Conservation (phyloP, 1,139 yeast genomes). For the Yamadazyma epiphylla region DNA sequence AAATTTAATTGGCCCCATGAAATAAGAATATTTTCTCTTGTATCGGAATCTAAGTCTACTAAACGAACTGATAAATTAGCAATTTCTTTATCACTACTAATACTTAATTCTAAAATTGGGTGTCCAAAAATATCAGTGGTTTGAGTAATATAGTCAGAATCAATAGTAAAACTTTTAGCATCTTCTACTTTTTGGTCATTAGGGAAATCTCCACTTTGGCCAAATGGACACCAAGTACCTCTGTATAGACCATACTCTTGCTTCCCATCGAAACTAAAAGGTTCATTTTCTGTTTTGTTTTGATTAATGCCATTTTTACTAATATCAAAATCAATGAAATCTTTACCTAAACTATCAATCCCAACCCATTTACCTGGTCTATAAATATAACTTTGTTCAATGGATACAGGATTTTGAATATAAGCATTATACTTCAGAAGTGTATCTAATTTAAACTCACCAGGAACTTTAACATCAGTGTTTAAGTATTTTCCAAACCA, state of each 20-base stretch:
- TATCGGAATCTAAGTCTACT: constrained; percentile 26
- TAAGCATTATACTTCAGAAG: constrained; percentile 28
- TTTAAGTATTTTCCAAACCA: constrained; percentile 34
- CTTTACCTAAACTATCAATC: constrained; percentile 7
- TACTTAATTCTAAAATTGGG: constrained; percentile 23
- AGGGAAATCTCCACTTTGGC: constrained; percentile 41
- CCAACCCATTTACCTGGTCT: constrained; percentile 37
- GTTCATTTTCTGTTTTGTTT: neutral
- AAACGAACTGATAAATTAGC: constrained; percentile 34
- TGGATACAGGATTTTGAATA: constrained; percentile 32
- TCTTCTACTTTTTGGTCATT: constrained; percentile 38
- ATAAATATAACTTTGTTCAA: constrained; percentile 24
- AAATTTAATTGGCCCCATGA: constrained; percentile 43
- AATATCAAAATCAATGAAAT: constrained; percentile 6
- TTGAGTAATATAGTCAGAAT: constrained; percentile 17
- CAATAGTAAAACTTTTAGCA: constrained; percentile 29
- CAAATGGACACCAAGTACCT: constrained; percentile 42
- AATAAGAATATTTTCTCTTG: constrained; percentile 27
- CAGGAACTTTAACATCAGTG: constrained; percentile 15
- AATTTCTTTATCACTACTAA: constrained; percentile 27
- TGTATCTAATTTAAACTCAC: constrained; percentile 8
- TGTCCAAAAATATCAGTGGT: constrained; percentile 26
- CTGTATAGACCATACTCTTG: constrained; percentile 36
- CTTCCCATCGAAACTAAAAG: constrained; percentile 19
- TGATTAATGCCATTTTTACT: constrained; percentile 1